phyloP scores from a whole-genome alignment of 177 flowering plant species.

The Vitis hybrid region DNA sequence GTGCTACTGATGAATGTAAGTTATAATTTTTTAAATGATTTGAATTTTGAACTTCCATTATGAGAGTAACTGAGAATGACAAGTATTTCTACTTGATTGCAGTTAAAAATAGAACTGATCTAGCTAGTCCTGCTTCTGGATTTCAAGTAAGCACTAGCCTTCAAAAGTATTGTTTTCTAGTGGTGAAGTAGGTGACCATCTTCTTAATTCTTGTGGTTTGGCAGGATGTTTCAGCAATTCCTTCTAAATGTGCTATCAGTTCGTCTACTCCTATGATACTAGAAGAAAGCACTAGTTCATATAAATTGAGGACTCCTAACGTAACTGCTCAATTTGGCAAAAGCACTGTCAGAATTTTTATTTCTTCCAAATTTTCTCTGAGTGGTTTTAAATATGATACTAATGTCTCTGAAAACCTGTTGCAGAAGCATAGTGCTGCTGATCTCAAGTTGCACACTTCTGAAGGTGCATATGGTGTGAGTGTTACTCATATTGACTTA shows the following conservation, averaged over 20 bases:
- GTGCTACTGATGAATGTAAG: constrained; percentile 60
- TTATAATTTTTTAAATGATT: constrained; percentile 9
- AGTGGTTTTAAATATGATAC: constrained; percentile 34
- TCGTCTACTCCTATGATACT: constrained; percentile 35
- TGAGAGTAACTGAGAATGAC: constrained; percentile 1
- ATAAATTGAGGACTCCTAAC: constrained; percentile 42
- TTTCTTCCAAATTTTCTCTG: constrained; percentile 28
- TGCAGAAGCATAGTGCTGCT: constrained; percentile 17
- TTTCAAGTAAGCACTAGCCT: constrained; percentile 40
- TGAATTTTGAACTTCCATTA: constrained; percentile 1
- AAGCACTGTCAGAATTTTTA: constrained; percentile 23
- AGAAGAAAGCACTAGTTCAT: constrained; percentile 71
- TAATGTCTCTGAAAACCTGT: constrained; percentile 26
- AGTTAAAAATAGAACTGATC: constrained; percentile 36
- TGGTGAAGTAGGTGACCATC: background rate
- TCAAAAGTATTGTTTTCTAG: constrained; percentile 1
- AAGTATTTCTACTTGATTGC: constrained; percentile 26
- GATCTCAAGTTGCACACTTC: constrained; percentile 22
- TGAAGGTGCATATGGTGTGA: constrained; percentile 37
- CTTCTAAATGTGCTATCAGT: constrained; percentile 34
- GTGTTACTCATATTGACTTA: constrained; percentile 18
- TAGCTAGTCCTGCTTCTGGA: constrained; percentile 16
- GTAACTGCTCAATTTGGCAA: constrained; percentile 22
- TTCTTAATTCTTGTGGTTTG: constrained; percentile 14
- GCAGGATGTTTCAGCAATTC: constrained; percentile 45